Conservation (phyloP, 345 rosid genomes). For the Mercurialis annua region DNA sequence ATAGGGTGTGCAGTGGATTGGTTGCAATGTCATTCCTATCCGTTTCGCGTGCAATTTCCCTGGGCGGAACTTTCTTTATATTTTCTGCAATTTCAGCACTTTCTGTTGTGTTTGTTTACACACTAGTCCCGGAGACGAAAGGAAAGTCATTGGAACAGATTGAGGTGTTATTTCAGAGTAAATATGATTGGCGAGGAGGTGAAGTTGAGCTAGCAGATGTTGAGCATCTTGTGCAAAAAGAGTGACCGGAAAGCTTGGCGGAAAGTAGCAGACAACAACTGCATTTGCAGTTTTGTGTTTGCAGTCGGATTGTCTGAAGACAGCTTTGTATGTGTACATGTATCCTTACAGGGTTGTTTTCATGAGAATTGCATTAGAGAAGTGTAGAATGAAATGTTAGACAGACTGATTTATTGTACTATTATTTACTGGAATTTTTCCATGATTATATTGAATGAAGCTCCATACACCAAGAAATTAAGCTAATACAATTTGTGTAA, state of each 20-base stretch:
- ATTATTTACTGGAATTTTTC: neutral
- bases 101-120: slow-evolving; percentile 57
- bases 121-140: slow-evolving; percentile 67
- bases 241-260: slow-evolving; percentile 5
- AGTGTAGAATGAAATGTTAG: neutral
- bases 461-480: neutral
- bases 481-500: neutral
- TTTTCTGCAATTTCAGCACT: slow-evolving; percentile 59
- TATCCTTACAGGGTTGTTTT: neutral
- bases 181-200: slow-evolving; percentile 30
- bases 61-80: slow-evolving; percentile 60
- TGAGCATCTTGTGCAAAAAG: slow-evolving; percentile 64
- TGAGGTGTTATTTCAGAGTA: slow-evolving; percentile 51
- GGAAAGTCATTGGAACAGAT: slow-evolving; percentile 83
- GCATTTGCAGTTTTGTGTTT: neutral
- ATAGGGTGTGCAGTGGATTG: slow-evolving; percentile 70
- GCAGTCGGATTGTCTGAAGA: neutral
- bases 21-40: slow-evolving; percentile 84
- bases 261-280: neutral
- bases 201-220: slow-evolving; percentile 70
- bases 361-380: neutral
- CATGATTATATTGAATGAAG: neutral
- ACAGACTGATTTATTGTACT: neutral
- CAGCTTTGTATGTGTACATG: slow-evolving; percentile 2
- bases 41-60: slow-evolving; percentile 49